Base-by-base conservation (phyloP, 169 alveolate genomes). In the Cryptosporidium andersoni region DNA sequence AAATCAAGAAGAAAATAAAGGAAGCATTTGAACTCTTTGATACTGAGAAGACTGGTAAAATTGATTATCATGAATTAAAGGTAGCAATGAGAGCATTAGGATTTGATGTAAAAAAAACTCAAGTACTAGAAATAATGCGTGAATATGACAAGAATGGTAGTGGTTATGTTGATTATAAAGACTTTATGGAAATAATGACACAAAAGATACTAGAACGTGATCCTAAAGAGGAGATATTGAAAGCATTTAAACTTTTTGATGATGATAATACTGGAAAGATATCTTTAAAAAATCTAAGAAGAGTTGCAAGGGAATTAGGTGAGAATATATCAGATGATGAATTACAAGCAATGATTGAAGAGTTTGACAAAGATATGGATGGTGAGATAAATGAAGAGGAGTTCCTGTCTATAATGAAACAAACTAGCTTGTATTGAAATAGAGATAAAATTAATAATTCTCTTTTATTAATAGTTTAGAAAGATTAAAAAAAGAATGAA, bases 21-120 rank as follows among this genome's bases (percentile, higher is more conserved):
- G 99, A 97, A 68, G 99, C 99, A 6, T 97, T 97, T 89, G 99
- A 96, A 88, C 90, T 97, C 55, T 97, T 97, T 89, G 99, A 97
- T 82, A 96, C 99, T 9, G 97, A 95, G 82, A 97, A 97, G 74
- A 92, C 99, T 42, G 98, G 98, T 7, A 91, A 92, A 82, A 97
- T 97, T 80, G 99, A 97, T 88, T 95, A 97, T 42, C 96, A 95
- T 92, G 99, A 98, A 92, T 90, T 98, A 64, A 97, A 96, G 91
- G 99, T 97, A 42, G 99, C 99, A 40, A 97, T 98, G 99, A 92
- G 99, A 51, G 99, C 99, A 11, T 94, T 98, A 14, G 99, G 99
- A 14, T 98, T 97, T 82, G 99, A 98, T 81, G 99, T 99, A 12
- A 96, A 95, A 90, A 97, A 95, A 82, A 99, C 67, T 12, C 90